Evolutionary conservation across 2,329 filamentous ascomycete species (phyloP).

Genomic region (Exophiala calicioides): DNA sequence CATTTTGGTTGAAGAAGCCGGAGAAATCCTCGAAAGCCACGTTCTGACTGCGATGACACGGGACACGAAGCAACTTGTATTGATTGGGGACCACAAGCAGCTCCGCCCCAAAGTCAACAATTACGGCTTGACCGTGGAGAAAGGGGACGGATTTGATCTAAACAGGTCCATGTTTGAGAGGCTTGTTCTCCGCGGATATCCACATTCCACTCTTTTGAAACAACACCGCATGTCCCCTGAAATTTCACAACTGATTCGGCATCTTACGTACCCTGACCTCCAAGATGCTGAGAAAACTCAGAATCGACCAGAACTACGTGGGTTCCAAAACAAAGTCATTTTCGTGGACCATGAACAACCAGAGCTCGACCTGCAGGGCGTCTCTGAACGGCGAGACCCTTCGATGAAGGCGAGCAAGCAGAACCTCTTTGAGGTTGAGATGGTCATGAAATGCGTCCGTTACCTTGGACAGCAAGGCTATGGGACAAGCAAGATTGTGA

Average conservation of each 20-base stretch:
- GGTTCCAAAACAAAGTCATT: conserved; percentile 61
- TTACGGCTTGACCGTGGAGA: conserved; percentile 61
- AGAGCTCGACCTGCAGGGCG: conserved; percentile 50
- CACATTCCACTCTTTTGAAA: conserved; percentile 56
- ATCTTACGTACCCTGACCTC: conserved; percentile 64
- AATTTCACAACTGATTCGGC: conserved; percentile 61
- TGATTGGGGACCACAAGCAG: conserved; percentile 75
- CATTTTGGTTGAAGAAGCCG: conserved; percentile 70
- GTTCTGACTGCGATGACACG: conserved; percentile 61
- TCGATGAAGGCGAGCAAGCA: conserved; percentile 56
- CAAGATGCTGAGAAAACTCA: conserved; percentile 56
- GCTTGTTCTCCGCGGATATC: conserved; percentile 58
- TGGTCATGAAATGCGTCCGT: conserved; percentile 65
- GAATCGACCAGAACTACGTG: conserved; percentile 52
- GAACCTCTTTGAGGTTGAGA: conserved; percentile 66
- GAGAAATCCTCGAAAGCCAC: conserved; percentile 70
- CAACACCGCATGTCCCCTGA: conserved; percentile 72
- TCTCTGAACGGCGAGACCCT: conserved; percentile 55
- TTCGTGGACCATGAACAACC: conserved; percentile 65
- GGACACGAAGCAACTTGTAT: conserved; percentile 61
- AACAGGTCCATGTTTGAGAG: conserved; percentile 71
- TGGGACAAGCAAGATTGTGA: conserved; percentile 62
- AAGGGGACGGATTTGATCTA: conserved; percentile 65
- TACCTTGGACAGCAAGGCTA: conserved; percentile 74
- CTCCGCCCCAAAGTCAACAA: conserved; percentile 67